Percentiles rank a stretch among this genome's conserved stretches.
phyloP scores from a whole-genome alignment of 192 early-diverging fungal genomes.

The Backusella luteola region DNA sequence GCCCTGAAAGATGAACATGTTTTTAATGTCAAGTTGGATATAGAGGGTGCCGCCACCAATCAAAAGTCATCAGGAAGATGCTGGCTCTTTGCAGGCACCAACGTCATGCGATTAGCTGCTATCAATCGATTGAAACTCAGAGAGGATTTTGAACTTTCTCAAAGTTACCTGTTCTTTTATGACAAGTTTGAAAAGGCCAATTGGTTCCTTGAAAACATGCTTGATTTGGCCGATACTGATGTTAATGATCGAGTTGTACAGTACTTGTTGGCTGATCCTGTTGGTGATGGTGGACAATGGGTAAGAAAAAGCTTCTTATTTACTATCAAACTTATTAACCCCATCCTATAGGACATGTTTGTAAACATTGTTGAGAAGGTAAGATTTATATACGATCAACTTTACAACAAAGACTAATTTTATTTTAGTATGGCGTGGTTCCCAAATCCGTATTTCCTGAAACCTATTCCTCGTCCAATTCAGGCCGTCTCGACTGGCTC shows the following conservation, averaged over 20 bases:
- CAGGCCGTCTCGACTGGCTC: slow-evolving; percentile 58
- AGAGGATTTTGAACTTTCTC: slow-evolving; percentile 77
- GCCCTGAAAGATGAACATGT: slow-evolving; percentile 52
- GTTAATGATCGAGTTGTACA: slow-evolving; percentile 68
- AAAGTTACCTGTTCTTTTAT: slow-evolving; percentile 63
- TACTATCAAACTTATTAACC: too few relatives aligned
- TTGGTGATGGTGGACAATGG: slow-evolving; percentile 75
- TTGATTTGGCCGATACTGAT: slow-evolving; percentile 59
- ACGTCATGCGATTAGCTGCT: slow-evolving; percentile 64
- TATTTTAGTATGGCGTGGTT: slow-evolving; percentile 61
- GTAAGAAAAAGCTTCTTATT: too few relatives aligned
- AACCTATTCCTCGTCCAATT: slow-evolving; percentile 61
- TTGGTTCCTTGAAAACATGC: slow-evolving; percentile 78
- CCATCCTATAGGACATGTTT: slow-evolving; percentile 59
- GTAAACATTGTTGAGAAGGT: slow-evolving; percentile 68
- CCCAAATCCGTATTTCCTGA: slow-evolving; percentile 69
- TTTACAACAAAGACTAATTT: background rate
- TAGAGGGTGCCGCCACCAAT: slow-evolving; percentile 61
- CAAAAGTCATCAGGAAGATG: slow-evolving; percentile 76
- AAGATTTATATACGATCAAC: background rate
- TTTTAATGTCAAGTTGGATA: slow-evolving; percentile 53
- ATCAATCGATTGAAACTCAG: slow-evolving; percentile 58
- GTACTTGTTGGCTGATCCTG: slow-evolving; percentile 63
- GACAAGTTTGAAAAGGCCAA: slow-evolving; percentile 83
- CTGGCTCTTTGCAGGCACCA: slow-evolving; percentile 80